phyloP scores from a whole-genome alignment of 768 basidiomycete genomes.

The Harrya chromipes region DNA sequence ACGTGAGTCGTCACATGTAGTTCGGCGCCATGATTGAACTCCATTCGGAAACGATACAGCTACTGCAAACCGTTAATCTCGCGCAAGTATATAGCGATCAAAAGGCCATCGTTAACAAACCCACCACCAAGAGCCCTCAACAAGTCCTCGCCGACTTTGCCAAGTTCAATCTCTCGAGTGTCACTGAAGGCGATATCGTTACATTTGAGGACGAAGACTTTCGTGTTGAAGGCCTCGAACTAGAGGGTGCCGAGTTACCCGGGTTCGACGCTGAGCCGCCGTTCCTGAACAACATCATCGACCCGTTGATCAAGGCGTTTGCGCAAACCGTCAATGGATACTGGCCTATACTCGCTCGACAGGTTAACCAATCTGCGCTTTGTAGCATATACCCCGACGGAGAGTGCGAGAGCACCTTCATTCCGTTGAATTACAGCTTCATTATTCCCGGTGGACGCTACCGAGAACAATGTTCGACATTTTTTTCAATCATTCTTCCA shows the following conservation, averaged over 20 bases:
- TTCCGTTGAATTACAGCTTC: constrained; percentile 89
- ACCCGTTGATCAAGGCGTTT: constrained; percentile 69
- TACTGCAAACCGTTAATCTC: constrained; percentile 84
- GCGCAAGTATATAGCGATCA: constrained; percentile 73
- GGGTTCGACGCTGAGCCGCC: constrained; percentile 62
- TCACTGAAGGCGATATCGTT: constrained; percentile 64
- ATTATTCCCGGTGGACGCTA: constrained; percentile 88
- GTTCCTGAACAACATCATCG: constrained; percentile 67
- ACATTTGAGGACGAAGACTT: constrained; percentile 75
- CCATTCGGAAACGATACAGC: constrained; percentile 33
- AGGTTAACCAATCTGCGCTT: constrained; percentile 67
- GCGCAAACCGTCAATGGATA: constrained; percentile 78
- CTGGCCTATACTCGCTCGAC: constrained; percentile 78
- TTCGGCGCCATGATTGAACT: not conserved
- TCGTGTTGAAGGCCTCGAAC: constrained; percentile 80
- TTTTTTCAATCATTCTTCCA: no score
- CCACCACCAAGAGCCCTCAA: constrained; percentile 41
- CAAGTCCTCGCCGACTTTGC: constrained; percentile 57
- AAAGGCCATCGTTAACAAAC: constrained; percentile 90
- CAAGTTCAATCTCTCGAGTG: constrained; percentile 32
- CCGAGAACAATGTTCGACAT: constrained; percentile 81
- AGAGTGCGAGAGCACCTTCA: constrained; percentile 77
- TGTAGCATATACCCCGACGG: constrained; percentile 50
- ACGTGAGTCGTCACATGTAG: constrained; percentile 22
- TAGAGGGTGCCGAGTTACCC: constrained; percentile 57